Conservation (phyloP, 116 monocot genomes). For the Cymodocea nodosa region DNA sequence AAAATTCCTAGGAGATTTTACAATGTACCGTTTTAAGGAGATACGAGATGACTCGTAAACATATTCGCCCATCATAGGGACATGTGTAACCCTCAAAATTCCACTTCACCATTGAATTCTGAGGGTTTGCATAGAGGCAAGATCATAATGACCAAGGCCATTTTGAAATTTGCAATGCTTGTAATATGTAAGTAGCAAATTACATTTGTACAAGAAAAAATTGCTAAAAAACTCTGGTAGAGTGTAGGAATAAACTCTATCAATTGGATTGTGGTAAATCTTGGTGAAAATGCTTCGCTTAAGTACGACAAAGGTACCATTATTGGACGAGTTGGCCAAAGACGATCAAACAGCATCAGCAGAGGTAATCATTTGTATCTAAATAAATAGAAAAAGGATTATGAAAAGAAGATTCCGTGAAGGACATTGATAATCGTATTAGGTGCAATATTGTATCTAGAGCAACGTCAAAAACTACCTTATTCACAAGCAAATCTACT, state of each 20-base stretch:
- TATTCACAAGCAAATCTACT: slow-evolving; percentile 95
- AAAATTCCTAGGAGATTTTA: too few relatives aligned
- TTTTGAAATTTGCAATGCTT: background rate
- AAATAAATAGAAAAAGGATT: background rate
- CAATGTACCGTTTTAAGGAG: too few relatives aligned
- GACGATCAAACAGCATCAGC: too few relatives aligned
- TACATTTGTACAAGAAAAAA: slow-evolving; percentile 4
- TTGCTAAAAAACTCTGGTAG: background rate
- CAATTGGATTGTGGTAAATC: too few relatives aligned
- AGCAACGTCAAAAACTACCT: slow-evolving; percentile 25
- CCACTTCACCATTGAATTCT: too few relatives aligned
- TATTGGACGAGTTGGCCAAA: too few relatives aligned
- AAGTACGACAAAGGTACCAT: too few relatives aligned
- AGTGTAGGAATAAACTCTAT: too few relatives aligned
- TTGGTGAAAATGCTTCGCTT: too few relatives aligned
- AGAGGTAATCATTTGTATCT: slow-evolving; percentile 11
- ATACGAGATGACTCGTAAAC: too few relatives aligned
- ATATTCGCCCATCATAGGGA: too few relatives aligned
- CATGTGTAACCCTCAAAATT: too few relatives aligned
- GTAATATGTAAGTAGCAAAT: background rate
- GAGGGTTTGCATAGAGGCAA: background rate
- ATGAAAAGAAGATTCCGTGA: background rate
- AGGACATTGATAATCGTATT: background rate
- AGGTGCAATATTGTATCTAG: background rate
- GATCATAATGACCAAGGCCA: background rate